Percentiles rank a stretch among this genome's conserved stretches.
These are phyloP conservation scores for Trametes pubescens DNA, from an alignment of 1,284 basidiomycete genomes.

Conservation along the genomic window DNA sequence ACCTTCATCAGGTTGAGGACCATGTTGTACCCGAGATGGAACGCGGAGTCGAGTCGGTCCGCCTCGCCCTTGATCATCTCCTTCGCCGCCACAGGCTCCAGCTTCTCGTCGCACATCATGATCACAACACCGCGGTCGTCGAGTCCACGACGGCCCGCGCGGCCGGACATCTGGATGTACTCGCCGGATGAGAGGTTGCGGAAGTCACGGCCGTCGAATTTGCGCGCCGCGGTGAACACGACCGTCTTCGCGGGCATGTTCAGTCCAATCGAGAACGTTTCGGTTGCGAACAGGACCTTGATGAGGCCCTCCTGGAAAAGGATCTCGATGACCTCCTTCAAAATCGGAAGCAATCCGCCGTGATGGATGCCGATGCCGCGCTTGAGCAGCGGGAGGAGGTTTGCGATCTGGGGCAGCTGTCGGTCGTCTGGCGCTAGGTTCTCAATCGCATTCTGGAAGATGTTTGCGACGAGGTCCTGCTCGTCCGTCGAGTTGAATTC, in stretches of 20 bases:
- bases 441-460: conserved; percentile 96
- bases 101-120: conserved; percentile 99
- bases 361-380: conserved; percentile 99
- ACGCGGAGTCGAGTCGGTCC: conserved; percentile 96
- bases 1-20: conserved; percentile 98
- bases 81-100: conserved; percentile 93
- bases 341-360: conserved; percentile 94
- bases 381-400: conserved; percentile 92
- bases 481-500: conserved; percentile 97
- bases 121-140: conserved; percentile 99
- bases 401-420: conserved; percentile 92
- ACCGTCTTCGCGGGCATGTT: conserved; percentile 99
- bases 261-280: conserved; percentile 98
- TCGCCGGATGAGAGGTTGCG: conserved; percentile 91
- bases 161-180: conserved; percentile 99
- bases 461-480: conserved; percentile 86
- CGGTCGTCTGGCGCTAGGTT: conserved; percentile 90
- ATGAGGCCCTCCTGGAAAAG: conserved; percentile 99
- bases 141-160: conserved; percentile 95
- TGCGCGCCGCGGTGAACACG: conserved; percentile 95
- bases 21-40: conserved; percentile 99
- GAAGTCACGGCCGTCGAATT: conserved; percentile 97
- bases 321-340: conserved; percentile 99
- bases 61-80: conserved; percentile 99
- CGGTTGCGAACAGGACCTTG: conserved; percentile 98